Evolutionary conservation across 208 protist species (phyloP).

Genomic region (Endotrypanum monterogeii): DNA sequence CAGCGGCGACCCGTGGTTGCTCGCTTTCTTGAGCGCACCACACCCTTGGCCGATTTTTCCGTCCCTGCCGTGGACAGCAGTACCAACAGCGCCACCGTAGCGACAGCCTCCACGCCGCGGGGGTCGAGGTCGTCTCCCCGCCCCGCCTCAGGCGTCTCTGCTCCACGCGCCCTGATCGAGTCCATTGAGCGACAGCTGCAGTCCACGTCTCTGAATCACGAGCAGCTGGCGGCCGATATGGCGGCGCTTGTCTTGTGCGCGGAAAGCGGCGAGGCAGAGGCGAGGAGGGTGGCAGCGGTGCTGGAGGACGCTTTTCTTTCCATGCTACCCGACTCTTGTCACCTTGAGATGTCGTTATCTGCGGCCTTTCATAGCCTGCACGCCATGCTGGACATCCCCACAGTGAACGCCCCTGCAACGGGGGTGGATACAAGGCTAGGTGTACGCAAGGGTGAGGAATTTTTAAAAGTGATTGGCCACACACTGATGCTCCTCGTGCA

Average conservation of each 20-base stretch:
- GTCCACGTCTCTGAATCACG: conserved; percentile 23
- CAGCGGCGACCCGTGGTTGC: conserved; percentile 56
- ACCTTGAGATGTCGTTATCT: conserved; percentile 59
- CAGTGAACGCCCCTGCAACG: conserved; percentile 15
- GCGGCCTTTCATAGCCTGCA: conserved; percentile 60
- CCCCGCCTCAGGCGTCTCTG: background rate
- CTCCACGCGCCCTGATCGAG: conserved; percentile 11
- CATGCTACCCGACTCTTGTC: conserved; percentile 44
- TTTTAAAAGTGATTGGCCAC: conserved; percentile 50
- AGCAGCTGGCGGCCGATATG: conserved; percentile 47
- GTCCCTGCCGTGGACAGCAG: background rate
- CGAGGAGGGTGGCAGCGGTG: conserved; percentile 37
- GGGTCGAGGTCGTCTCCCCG: background rate
- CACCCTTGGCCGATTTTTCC: background rate
- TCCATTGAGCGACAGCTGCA: conserved; percentile 28
- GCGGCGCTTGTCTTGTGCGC: conserved; percentile 35
- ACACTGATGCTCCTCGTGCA: conserved; percentile 62
- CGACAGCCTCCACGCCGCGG: conserved; percentile 24
- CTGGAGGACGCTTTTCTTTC: conserved; percentile 39
- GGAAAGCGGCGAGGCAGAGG: conserved; percentile 44
- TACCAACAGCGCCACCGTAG: background rate
- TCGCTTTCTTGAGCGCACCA: conserved; percentile 40
- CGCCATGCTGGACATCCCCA: conserved; percentile 50
- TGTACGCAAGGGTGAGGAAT: conserved; percentile 27
- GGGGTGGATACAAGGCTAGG: conserved; percentile 13